Evolutionary conservation across 371 early-diverging fungal genomes (phyloP).

Genomic region (Nosema muscidifuracis): DNA sequence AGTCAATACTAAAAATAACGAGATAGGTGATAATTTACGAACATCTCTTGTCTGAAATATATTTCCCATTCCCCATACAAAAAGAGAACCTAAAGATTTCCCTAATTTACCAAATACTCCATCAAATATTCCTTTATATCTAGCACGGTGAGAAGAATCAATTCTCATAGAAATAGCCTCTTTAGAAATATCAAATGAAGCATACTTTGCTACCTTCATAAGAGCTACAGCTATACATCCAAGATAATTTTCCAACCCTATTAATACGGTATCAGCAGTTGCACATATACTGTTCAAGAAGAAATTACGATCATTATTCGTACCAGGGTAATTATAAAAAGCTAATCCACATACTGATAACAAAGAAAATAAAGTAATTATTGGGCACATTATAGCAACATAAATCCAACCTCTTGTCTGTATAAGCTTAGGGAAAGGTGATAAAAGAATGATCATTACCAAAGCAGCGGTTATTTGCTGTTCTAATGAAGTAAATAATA

Average conservation of each 20-base stretch:
- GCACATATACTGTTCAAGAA: not conserved
- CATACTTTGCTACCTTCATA: constrained; percentile 62
- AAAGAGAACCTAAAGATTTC: constrained; percentile 53
- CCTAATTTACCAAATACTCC: constrained; percentile 62
- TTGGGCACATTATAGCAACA: constrained; percentile 50
- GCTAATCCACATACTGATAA: constrained; percentile 29
- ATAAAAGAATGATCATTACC: constrained; percentile 44
- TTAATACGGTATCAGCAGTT: not conserved
- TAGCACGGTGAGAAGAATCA: constrained; percentile 44
- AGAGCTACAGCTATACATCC: constrained; percentile 3
- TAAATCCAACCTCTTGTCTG: constrained; percentile 53
- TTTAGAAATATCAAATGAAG: constrained; percentile 62
- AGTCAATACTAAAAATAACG: not conserved
- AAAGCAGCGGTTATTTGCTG: constrained; percentile 38
- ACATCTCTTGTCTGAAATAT: not conserved
- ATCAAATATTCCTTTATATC: constrained; percentile 60
- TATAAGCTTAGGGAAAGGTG: constrained; percentile 51
- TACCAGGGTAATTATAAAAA: constrained; percentile 25
- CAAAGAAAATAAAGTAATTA: constrained; percentile 33
- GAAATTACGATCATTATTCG: not conserved
- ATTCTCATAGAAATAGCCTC: constrained; percentile 61
- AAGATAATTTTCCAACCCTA: constrained; percentile 5
- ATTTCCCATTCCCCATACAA: constrained; percentile 40
- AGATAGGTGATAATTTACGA: constrained; percentile 12
- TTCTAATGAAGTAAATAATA: constrained; percentile 32